These are phyloP conservation scores for Saraca asoca DNA, from an alignment of 331 rosid genomes.

Conservation along the genomic window DNA sequence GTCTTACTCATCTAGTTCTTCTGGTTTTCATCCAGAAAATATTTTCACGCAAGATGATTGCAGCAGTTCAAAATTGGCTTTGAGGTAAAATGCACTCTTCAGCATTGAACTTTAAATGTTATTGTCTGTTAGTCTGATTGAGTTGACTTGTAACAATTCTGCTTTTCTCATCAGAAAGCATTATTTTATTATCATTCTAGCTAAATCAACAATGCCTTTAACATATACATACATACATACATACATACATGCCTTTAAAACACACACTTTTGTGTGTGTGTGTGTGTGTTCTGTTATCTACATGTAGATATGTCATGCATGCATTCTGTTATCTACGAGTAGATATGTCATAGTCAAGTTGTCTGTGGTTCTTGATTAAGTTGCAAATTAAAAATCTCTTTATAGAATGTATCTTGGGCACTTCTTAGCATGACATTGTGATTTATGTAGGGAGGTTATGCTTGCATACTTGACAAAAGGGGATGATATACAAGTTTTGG, in stretches of 20 bases:
- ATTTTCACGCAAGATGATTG: conserved; percentile 26
- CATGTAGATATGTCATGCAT: conserved; percentile 25
- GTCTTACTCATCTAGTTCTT: conserved; percentile 34
- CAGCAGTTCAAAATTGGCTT: conserved; percentile 36
- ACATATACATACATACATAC: no score
- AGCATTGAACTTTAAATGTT: conserved; percentile 2
- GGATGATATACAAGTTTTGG: conserved; percentile 63
- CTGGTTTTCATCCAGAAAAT: conserved; percentile 34
- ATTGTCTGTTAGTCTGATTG: conserved; percentile 27
- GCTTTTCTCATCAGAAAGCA: conserved; percentile 13
- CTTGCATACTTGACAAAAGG: conserved; percentile 67
- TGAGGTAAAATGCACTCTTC: conserved; percentile 31
- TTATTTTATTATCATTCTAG: not conserved
- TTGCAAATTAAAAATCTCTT: conserved; percentile 11
- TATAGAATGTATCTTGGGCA: not conserved
- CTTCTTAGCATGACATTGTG: conserved; percentile 7
- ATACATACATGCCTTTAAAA: no score
- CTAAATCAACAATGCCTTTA: not conserved
- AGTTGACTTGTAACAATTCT: not conserved
- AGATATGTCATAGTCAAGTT: no score
- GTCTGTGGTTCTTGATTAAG: not conserved
- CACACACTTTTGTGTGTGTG: no score
- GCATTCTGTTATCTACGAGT: no score
- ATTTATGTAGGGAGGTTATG: conserved; percentile 61
- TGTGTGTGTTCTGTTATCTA: not conserved